Evolutionary conservation across 2,329 filamentous ascomycete species (phyloP).

Genomic region (Periconia sp.): DNA sequence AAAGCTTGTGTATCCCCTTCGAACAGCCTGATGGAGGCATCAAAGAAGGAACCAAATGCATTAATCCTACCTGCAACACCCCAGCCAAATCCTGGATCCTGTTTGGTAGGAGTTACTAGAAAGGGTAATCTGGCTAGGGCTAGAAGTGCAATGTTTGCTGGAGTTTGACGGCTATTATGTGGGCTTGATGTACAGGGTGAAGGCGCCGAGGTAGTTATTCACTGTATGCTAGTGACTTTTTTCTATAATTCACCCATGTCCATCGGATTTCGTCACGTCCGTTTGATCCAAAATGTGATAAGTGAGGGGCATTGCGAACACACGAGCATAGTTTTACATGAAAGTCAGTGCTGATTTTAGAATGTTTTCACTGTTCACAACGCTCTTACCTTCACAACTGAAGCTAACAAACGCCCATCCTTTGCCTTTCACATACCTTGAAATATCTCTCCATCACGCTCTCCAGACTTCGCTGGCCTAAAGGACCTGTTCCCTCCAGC

Average conservation of each 20-base stretch:
- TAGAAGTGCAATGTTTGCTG: not conserved
- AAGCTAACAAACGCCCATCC: too few species aligned
- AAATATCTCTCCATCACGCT: not conserved
- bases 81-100: conserved; percentile 85
- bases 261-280: not conserved
- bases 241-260: not conserved
- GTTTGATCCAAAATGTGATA: not conserved
- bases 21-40: conserved; percentile 82
- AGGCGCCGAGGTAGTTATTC: not conserved
- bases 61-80: conserved; percentile 80
- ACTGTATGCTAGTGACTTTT: not conserved
- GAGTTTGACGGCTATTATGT: not conserved
- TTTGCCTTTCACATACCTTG: not conserved
- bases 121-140: not conserved
- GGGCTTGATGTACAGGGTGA: not conserved
- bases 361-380: not conserved
- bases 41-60: conserved; percentile 82
- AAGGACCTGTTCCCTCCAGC: not conserved
- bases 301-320: not conserved
- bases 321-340: not conserved
- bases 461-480: not conserved
- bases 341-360: not conserved
- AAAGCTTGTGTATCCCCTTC: conserved; percentile 77
- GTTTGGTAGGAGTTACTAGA: conserved; percentile 67
- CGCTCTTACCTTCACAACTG: not conserved